Evolutionary conservation across 2,329 filamentous ascomycete species (phyloP).

Genomic region (Microdochium trichocladiopsis): DNA sequence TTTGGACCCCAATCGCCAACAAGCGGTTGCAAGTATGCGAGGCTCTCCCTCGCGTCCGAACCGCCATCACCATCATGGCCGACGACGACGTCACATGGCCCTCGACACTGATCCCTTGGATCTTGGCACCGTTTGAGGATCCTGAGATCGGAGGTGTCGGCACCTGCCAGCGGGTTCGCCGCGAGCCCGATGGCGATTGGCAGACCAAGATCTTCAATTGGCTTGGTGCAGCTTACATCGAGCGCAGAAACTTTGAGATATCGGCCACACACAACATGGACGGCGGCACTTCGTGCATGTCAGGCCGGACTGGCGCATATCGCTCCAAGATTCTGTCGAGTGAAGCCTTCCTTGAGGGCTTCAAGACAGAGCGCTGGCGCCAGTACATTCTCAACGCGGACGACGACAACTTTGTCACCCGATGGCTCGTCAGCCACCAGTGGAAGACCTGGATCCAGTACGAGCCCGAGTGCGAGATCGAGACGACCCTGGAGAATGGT

Average conservation of each 20-base stretch:
- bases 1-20: constrained; percentile 80
- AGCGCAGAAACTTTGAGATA: constrained; percentile 93
- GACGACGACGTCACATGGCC: constrained; percentile 97
- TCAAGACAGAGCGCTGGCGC: constrained; percentile 86
- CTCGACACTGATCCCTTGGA: constrained; percentile 77
- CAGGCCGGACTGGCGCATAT: constrained; percentile 88
- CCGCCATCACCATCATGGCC: constrained; percentile 82
- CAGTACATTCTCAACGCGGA: constrained; percentile 89
- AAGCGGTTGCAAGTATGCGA: constrained; percentile 92
- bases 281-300: constrained; percentile 94
- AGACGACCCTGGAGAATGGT: constrained; percentile 88
- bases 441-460: constrained; percentile 97
- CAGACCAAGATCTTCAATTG: constrained; percentile 72
- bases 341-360: constrained; percentile 77
- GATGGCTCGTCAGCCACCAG: constrained; percentile 86
- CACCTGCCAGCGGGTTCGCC: constrained; percentile 80
- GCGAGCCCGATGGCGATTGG: constrained; percentile 54
- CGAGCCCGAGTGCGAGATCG: constrained; percentile 80
- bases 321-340: constrained; percentile 82
- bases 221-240: constrained; percentile 85
- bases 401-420: constrained; percentile 96
- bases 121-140: constrained; percentile 87
- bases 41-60: constrained; percentile 78
- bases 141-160: constrained; percentile 79
- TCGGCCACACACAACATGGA: constrained; percentile 93